Base-by-base conservation (phyloP, 768 basidiomycete species). In the Trametes cingulata region DNA sequence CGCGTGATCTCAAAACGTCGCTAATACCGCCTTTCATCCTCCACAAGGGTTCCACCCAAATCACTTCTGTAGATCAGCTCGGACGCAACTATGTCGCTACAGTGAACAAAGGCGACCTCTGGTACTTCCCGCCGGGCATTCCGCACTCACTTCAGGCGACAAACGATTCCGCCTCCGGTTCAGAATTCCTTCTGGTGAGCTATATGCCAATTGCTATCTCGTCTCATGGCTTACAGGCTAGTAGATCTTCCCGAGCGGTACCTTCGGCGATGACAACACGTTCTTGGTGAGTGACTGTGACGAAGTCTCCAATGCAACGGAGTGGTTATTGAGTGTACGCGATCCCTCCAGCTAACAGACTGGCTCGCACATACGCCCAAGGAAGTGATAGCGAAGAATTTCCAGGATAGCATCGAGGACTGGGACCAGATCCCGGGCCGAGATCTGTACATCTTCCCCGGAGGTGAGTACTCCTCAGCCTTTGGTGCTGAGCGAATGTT, bases 121-220 rank as follows among this genome's bases (percentile, higher is more conserved):
- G 83, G 82, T 84, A 77, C 70, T 83, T 84, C 73, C 83, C 82
- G 14, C 75, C 83, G 6, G 82, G 82, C 5, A 75, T 79, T 49
- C 83, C 84, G 1, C 83, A 85, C 66, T 80, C 79, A 13, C 72
- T 85, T 10, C 83, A 84, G 69, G 84, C 78, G 9, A 82, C 79
- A 1, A 67, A 67, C 37, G 78, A 79, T 55, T 70, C 76, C 50
- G 72, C 76, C 9, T 74, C 75, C 9, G 83, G 83, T 2, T 72
- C 78, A 3, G 83, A 85, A 62, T 84, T 85, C 65, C 64, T 84
- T 35, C 68, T 85, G 66, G 82, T 80, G 10, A 41, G 74, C 64
- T 4, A 15, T 29, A 15, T 3, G 1, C 1, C 20, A 1, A 35
- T 24, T 14, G 3, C 6, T 39, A 2, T 33, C 15, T 1, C 17